Conservation (phyloP, 257 asterid genomes). For the Lavandula angustifolia region DNA sequence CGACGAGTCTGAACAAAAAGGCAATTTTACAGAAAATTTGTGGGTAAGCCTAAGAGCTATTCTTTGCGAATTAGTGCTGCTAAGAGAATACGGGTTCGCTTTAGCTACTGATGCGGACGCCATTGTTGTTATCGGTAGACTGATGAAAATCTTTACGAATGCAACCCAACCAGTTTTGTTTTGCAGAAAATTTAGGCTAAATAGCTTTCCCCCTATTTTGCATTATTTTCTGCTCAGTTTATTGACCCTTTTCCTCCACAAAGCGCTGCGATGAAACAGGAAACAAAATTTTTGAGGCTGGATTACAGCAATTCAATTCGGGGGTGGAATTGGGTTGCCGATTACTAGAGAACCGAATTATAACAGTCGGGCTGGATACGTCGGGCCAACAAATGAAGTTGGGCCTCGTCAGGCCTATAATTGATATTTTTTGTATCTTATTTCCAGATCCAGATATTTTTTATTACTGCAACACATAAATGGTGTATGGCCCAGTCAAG, state of each 20-base stretch:
- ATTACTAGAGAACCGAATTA: too few species aligned
- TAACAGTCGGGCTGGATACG: too few species aligned
- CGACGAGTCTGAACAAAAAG: constrained; percentile 38
- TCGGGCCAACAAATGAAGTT: too few species aligned
- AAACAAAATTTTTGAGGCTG: too few species aligned
- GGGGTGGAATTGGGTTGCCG: too few species aligned
- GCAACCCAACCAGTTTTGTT: background rate
- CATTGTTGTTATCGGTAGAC: constrained; percentile 32
- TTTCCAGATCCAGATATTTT: too few species aligned
- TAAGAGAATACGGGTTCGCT: constrained; percentile 32
- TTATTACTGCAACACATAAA: too few species aligned
- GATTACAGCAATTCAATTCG: too few species aligned
- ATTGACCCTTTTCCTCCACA: constrained; percentile 6
- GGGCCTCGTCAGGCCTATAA: too few species aligned
- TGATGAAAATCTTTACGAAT: constrained; percentile 14
- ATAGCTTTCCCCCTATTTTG: constrained; percentile 3
- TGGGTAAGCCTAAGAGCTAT: constrained; percentile 25
- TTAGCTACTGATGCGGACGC: constrained; percentile 38
- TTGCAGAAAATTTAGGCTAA: background rate
- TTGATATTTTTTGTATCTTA: too few species aligned
- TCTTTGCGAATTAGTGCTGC: constrained; percentile 18
- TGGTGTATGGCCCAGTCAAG: too few species aligned
- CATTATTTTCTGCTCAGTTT: background rate
- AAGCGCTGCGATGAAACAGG: constrained; percentile 14
- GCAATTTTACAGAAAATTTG: constrained; percentile 43